Evolutionary conservation across 352 stramenopile species (phyloP).

Genomic region (Globisporangium emineosum): DNA sequence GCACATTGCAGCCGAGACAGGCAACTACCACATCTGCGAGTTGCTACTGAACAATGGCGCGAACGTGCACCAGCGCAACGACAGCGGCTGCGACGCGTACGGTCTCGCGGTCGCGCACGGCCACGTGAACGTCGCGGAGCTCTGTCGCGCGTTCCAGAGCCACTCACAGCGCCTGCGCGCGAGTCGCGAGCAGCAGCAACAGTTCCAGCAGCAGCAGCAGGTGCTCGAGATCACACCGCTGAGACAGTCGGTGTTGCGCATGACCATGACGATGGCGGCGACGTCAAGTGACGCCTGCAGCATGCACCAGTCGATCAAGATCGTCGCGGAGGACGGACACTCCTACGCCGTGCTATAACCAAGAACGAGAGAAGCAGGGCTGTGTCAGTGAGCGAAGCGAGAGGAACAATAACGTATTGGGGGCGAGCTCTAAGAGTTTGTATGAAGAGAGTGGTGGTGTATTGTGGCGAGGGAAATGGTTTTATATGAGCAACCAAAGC

Average conservation of each 20-base stretch:
- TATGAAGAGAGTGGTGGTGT: neutral
- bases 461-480: neutral
- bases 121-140: constrained; percentile 18
- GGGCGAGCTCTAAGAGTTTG: neutral
- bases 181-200: constrained; percentile 13
- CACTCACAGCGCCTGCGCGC: constrained; percentile 7
- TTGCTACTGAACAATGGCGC: constrained; percentile 30
- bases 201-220: constrained; percentile 8
- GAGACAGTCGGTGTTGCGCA: constrained; percentile 3
- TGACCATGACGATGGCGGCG: constrained; percentile 20
- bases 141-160: constrained; percentile 17
- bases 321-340: constrained; percentile 16
- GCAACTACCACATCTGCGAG: constrained; percentile 47
- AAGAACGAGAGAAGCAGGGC: neutral
- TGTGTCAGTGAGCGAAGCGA: neutral
- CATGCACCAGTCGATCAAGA: constrained; percentile 16
- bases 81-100: constrained; percentile 15
- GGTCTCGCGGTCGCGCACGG: constrained; percentile 14
- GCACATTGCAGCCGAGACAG: constrained; percentile 51
- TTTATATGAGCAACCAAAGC: neutral
- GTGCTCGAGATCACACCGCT: constrained; percentile 10
- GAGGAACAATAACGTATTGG: neutral
- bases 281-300: constrained; percentile 14
- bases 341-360: constrained; percentile 17
- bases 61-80: constrained; percentile 19